Evolutionary conservation across 176 grass and related monocot species (phyloP).

Genomic region (Musa itinerans): DNA sequence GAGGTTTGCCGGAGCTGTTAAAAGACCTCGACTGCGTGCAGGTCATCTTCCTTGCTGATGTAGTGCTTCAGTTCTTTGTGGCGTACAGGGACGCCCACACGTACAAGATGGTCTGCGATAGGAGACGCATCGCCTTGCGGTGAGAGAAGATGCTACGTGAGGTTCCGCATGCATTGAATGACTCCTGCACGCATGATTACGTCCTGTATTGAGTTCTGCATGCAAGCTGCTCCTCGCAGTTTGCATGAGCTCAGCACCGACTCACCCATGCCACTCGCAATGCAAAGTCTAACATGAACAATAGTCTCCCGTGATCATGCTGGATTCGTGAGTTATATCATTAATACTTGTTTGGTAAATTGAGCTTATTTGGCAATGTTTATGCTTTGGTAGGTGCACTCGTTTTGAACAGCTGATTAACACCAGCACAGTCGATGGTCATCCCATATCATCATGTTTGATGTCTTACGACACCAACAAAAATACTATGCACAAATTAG

Average conservation of each 20-base stretch:
- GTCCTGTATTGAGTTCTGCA: not conserved
- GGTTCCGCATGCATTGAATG: not conserved
- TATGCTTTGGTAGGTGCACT: too few species aligned
- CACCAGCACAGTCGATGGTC: too few species aligned
- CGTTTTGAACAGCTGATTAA: too few species aligned
- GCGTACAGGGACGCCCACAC: slow-evolving; percentile 60
- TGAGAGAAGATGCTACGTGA: slow-evolving; percentile 9
- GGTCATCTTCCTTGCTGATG: slow-evolving; percentile 72
- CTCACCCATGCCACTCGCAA: too few species aligned
- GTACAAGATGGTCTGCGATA: slow-evolving; percentile 55
- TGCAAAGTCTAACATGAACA: too few species aligned
- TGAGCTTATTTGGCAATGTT: too few species aligned
- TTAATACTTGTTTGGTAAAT: too few species aligned
- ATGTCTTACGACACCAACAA: too few species aligned
- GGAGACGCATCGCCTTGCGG: slow-evolving; percentile 48
- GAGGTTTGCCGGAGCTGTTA: slow-evolving; percentile 49
- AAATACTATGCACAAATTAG: too few species aligned
- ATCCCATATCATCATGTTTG: too few species aligned
- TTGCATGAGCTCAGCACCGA: not conserved
- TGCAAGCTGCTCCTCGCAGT: not conserved
- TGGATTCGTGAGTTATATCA: too few species aligned
- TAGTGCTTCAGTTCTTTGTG: slow-evolving; percentile 58
- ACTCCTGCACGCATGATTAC: not conserved
- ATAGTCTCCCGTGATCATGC: too few species aligned
- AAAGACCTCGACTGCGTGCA: slow-evolving; percentile 65